These are phyloP conservation scores for Alternaria hordeiaustralica DNA, from an alignment of 2,329 filamentous ascomycete species.

Conservation along the genomic window DNA sequence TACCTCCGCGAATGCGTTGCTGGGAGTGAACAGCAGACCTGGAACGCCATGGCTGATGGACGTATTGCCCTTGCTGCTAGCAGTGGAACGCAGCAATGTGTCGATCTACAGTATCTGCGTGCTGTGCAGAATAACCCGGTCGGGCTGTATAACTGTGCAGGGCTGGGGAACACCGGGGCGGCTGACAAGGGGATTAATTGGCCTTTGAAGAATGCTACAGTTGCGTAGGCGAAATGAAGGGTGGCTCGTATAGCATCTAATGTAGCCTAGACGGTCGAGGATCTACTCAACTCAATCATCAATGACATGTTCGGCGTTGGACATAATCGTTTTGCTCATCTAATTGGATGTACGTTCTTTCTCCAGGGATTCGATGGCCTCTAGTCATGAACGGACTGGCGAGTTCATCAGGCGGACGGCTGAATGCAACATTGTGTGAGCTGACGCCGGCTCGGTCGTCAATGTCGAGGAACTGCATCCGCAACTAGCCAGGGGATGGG, in stretches of 20 bases:
- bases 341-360: not conserved
- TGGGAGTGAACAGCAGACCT: conserved; percentile 33
- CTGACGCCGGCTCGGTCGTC: not conserved
- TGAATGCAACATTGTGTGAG: not conserved
- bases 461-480: not conserved
- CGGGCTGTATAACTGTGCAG: conserved; percentile 41
- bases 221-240: not conserved
- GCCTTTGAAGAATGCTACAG: conserved; percentile 36
- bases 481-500: not conserved
- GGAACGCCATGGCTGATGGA: conserved; percentile 38
- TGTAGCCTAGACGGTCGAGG: too few species aligned
- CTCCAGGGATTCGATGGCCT: not conserved
- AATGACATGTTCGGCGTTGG: not conserved
- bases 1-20: conserved; percentile 31
- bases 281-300: not conserved
- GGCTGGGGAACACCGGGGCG: conserved; percentile 37
- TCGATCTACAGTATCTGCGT: conserved; percentile 41
- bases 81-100: conserved; percentile 25
- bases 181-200: conserved; percentile 45
- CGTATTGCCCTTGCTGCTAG: conserved; percentile 25
- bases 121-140: conserved; percentile 42
- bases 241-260: not conserved
- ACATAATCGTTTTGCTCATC: not conserved
- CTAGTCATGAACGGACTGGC: not conserved
- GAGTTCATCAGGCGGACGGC: not conserved